These are phyloP conservation scores for Kalanchoe fedtschenkoi DNA, from an alignment of 164 flowering plant genomes.

Conservation along the genomic window DNA sequence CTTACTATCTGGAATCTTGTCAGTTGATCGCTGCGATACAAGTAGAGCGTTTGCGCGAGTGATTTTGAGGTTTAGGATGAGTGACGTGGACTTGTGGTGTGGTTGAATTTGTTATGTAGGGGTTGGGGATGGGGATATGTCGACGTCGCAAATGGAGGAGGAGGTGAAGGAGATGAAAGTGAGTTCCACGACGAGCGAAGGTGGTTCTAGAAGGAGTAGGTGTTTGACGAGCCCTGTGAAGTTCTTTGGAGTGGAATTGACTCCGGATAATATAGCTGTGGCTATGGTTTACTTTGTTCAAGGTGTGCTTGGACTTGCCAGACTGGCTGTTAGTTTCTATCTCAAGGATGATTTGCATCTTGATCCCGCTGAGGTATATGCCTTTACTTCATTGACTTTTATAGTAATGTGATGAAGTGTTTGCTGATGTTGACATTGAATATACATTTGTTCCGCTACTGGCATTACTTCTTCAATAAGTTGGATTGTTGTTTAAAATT, in stretches of 20 bases:
- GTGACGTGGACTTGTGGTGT: neutral
- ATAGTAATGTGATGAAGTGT: neutral
- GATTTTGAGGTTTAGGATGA: too few species aligned
- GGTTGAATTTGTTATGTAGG: neutral
- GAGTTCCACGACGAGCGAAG: neutral
- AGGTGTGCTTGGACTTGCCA: slow-evolving; percentile 95
- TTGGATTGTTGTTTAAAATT: neutral
- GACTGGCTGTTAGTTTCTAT: slow-evolving; percentile 95
- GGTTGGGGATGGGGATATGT: slow-evolving; percentile 17
- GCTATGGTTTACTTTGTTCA: slow-evolving; percentile 99
- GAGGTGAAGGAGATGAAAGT: neutral
- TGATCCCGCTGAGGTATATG: slow-evolving; percentile 92
- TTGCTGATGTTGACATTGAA: neutral
- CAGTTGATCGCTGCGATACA: neutral
- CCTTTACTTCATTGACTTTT: neutral
- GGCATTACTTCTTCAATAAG: neutral
- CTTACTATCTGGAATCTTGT: neutral
- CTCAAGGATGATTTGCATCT: slow-evolving; percentile 94
- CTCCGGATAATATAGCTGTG: slow-evolving; percentile 90
- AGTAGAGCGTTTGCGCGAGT: too few species aligned
- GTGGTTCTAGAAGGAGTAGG: slow-evolving; percentile 19
- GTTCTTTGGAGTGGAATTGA: slow-evolving; percentile 76
- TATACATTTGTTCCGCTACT: neutral
- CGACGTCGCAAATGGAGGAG: neutral
- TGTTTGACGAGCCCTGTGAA: slow-evolving; percentile 19